Conservation (phyloP, 768 basidiomycete genomes). For the Arthromyces matolae region DNA sequence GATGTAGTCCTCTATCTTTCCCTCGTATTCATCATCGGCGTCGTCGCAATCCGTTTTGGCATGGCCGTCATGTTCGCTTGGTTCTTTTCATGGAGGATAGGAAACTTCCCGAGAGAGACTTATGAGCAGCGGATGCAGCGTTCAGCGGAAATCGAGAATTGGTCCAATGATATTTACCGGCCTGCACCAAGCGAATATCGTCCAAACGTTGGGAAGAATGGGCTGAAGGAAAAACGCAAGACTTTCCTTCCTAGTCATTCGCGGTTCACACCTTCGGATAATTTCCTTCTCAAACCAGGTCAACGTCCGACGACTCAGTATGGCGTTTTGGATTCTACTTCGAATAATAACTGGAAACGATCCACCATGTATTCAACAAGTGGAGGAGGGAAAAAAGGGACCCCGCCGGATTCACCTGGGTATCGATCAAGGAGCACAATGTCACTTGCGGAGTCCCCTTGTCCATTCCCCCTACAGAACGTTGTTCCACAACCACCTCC, state of each 20-base stretch:
- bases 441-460: slow-evolving; percentile 70
- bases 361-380: slow-evolving; percentile 49
- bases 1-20: slow-evolving; percentile 92
- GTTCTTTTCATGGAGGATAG: slow-evolving; percentile 96
- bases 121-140: slow-evolving; percentile 90
- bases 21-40: slow-evolving; percentile 95
- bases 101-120: slow-evolving; percentile 90
- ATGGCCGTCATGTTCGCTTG: slow-evolving; percentile 98
- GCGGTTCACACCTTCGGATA: slow-evolving; percentile 73
- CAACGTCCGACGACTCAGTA: slow-evolving; percentile 62
- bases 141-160: slow-evolving; percentile 88
- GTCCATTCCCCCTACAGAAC: slow-evolving; percentile 89
- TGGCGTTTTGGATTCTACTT: slow-evolving; percentile 58
- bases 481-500: slow-evolving; percentile 90
- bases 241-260: slow-evolving; percentile 67
- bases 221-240: slow-evolving; percentile 52
- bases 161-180: slow-evolving; percentile 94
- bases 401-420: slow-evolving; percentile 69
- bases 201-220: slow-evolving; percentile 80
- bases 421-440: slow-evolving; percentile 80
- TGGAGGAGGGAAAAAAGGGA: slow-evolving; percentile 47
- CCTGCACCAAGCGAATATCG: slow-evolving; percentile 89
- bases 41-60: slow-evolving; percentile 89
- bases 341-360: slow-evolving; percentile 53
- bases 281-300: slow-evolving; percentile 42